These are phyloP conservation scores for Malus hybrid DNA, from an alignment of 331 rosid species.

Conservation along the genomic window DNA sequence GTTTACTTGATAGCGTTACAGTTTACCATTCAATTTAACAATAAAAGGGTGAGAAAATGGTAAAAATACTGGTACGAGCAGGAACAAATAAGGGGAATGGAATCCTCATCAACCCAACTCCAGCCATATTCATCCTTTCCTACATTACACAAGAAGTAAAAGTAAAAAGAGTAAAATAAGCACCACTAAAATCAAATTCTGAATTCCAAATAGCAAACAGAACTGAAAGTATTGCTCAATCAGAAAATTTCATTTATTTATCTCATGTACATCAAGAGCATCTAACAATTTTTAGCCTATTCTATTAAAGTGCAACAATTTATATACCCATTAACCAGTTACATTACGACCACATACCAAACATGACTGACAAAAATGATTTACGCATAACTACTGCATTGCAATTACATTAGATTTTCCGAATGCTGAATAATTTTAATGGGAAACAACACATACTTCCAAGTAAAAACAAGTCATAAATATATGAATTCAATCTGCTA, in stretches of 20 bases:
- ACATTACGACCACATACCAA: background rate
- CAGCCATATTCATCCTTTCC: background rate
- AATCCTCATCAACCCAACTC: background rate
- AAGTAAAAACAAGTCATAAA: background rate
- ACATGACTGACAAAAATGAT: background rate
- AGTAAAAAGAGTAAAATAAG: background rate
- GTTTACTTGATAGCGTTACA: too few species aligned
- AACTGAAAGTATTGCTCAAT: too few species aligned
- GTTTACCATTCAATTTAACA: too few species aligned
- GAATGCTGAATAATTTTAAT: background rate
- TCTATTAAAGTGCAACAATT: too few species aligned
- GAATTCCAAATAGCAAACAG: background rate
- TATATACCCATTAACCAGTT: too few species aligned
- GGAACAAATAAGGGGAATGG: background rate
- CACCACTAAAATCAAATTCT: background rate
- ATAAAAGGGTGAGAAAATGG: too few species aligned
- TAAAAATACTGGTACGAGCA: background rate
- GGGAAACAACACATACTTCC: background rate
- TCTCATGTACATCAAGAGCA: too few species aligned
- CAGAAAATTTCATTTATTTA: too few species aligned
- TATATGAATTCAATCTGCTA: background rate
- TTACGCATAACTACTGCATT: background rate
- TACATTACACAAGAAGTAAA: background rate
- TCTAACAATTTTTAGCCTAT: too few species aligned
- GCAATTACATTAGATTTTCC: background rate